Evolutionary conservation across 805 yeast species (phyloP).

Genomic region (Cephaloascus albidus): DNA sequence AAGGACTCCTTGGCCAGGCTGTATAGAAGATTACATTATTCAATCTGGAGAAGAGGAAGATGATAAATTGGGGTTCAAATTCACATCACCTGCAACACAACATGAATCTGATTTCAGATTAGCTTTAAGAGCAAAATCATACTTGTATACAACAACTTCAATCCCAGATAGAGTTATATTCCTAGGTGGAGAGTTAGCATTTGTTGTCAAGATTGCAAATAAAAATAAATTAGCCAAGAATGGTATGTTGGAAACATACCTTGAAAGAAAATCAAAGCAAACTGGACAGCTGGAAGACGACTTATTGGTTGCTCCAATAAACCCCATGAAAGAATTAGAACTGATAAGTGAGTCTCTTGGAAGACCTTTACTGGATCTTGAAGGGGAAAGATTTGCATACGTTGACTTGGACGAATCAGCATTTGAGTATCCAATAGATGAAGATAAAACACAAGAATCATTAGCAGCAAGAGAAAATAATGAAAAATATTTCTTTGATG

Average conservation of each 20-base stretch:
- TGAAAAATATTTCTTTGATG: slow-evolving; percentile 20
- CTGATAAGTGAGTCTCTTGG: slow-evolving; percentile 15
- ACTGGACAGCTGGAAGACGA: slow-evolving; percentile 18
- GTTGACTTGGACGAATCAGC: slow-evolving; percentile 8
- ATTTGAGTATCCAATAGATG: slow-evolving; percentile 16
- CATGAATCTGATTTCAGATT: slow-evolving; percentile 27
- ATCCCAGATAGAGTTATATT: slow-evolving; percentile 34
- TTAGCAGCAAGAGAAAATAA: slow-evolving; percentile 17
- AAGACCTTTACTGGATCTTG: slow-evolving; percentile 16
- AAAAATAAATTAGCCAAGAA: slow-evolving; percentile 17
- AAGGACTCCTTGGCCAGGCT: slow-evolving; percentile 31
- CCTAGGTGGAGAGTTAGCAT: slow-evolving; percentile 29
- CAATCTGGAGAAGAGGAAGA: slow-evolving; percentile 6
- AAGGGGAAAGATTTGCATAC: slow-evolving; percentile 8
- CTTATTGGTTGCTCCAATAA: slow-evolving; percentile 18
- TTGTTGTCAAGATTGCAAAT: slow-evolving; percentile 22
- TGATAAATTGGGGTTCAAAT: slow-evolving; percentile 10
- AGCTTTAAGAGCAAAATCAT: slow-evolving; percentile 28
- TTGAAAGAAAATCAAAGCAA: slow-evolving; percentile 15
- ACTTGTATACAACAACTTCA: slow-evolving; percentile 31
- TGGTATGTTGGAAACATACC: slow-evolving; percentile 22
- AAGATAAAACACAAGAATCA: slow-evolving; percentile 16
- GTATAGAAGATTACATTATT: slow-evolving; percentile 15
- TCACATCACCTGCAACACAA: slow-evolving; percentile 14
- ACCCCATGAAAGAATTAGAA: slow-evolving; percentile 12